Base-by-base conservation (phyloP, 495 filamentous ascomycete genomes). In the Halenospora varia region DNA sequence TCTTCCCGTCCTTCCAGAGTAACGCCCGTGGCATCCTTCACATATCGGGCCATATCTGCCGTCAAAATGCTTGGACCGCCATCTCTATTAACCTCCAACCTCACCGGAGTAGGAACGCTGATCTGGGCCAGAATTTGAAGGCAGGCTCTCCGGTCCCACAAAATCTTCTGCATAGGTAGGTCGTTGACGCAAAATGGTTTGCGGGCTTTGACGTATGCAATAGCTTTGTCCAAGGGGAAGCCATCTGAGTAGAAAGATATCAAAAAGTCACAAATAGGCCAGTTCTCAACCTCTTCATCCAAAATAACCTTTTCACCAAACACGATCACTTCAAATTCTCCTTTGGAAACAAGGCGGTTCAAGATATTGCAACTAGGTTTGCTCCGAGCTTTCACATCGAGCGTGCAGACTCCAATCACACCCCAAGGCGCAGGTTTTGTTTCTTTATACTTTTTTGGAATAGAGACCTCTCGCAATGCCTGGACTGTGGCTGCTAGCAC, bases 251-350 rank as follows among this genome's bases (percentile, higher is more conserved):
- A 99, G 72, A 99, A 99, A 18, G 91, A 93, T 49, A 99, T 94
- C 19, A 99, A 75, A 64, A 93, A 99, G 71, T 99, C 94, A 69
- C 91, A 82, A 48, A 86, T 78, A 39, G 86, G 86, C 86, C 86
- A 89, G 63, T 88, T 86, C 63, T 88, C 86, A 46, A 88, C 76
- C 19, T 81, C 84, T 78, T 98, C 94, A 61, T 99, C 94, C 47
- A 97, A 75, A 61, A 99, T 97, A 49, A 96, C 90, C 68, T 99
- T 99, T 70, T 99, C 94, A 35, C 94, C 94, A 73, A 99, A 99
- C 2, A 99, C 90, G 26, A 93, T 85, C 22, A 96, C 90, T 65
- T 99, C 92, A 62, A 97, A 97, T 58, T 96, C 92, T 55, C 90
- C 86, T 53, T 92, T 90, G 22, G 88, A 80, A 55, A 96, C 90